Conservation (phyloP, 306 rosid species). For the Oemleria cerasiformis region DNA sequence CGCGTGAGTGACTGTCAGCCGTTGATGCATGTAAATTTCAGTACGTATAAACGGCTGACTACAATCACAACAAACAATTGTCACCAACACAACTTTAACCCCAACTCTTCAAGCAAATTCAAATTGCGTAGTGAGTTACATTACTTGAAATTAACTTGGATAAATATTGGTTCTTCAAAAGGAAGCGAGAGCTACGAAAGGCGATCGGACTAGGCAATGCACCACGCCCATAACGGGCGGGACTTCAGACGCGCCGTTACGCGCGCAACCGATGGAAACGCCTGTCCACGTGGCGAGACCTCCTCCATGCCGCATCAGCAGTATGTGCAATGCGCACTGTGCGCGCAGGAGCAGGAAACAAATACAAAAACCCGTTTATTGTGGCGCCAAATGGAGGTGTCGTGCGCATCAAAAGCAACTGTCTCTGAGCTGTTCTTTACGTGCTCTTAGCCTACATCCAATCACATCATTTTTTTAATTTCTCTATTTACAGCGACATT, state of each 20-base stretch:
- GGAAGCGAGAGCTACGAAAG: background rate
- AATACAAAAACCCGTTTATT: background rate
- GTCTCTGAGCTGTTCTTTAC: slow-evolving; percentile 39
- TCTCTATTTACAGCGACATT: background rate
- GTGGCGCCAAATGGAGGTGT: slow-evolving; percentile 50
- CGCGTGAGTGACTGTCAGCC: no score
- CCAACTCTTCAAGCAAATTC: no score
- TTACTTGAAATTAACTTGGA: no score
- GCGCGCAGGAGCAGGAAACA: background rate
- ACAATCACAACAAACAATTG: no score
- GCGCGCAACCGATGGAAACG: no score
- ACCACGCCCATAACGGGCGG: background rate
- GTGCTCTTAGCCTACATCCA: background rate
- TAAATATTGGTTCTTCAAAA: background rate
- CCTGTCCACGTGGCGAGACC: no score
- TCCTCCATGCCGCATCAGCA: background rate
- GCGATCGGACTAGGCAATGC: background rate
- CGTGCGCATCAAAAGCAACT: slow-evolving; percentile 33
- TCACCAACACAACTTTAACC: no score
- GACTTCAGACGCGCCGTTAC: background rate
- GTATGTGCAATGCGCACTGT: background rate
- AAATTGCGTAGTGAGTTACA: no score
- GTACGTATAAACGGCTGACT: no score
- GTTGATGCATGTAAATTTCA: no score
- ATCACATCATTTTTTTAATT: slow-evolving; percentile 16